Percentiles rank a stretch among this genome's conserved stretches.
These are phyloP conservation scores for Fragaria iinumae DNA, from an alignment of 306 rosid genomes.

Conservation along the genomic window DNA sequence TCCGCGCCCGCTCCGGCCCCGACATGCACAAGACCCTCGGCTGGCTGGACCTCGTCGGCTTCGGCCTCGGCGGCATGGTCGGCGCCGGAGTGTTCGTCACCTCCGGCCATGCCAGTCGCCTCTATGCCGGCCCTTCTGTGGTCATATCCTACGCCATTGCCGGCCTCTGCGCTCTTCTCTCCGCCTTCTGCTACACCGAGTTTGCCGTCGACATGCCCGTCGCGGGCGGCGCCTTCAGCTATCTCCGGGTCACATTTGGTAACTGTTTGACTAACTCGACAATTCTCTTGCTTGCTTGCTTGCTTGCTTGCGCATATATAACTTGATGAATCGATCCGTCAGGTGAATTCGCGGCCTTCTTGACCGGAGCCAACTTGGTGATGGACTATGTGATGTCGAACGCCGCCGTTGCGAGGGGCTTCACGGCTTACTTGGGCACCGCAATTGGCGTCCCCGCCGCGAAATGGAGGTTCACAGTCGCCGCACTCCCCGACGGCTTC, in stretches of 20 bases:
- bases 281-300: too few relatives aligned
- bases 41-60: slow-evolving; percentile 71
- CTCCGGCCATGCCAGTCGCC: slow-evolving; percentile 62
- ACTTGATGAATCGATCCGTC: too few relatives aligned
- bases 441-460: slow-evolving; percentile 65
- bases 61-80: slow-evolving; percentile 93
- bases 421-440: slow-evolving; percentile 62
- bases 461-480: slow-evolving; percentile 68
- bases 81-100: slow-evolving; percentile 93
- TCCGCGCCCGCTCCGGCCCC: slow-evolving; percentile 60
- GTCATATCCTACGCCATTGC: slow-evolving; percentile 92
- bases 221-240: slow-evolving; percentile 98
- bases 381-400: slow-evolving; percentile 97
- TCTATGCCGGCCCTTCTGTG: slow-evolving; percentile 69
- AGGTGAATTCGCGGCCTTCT: slow-evolving; percentile 88
- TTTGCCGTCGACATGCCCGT: slow-evolving; percentile 96
- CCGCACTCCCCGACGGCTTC: slow-evolving; percentile 62
- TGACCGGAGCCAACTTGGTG: slow-evolving; percentile 80
- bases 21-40: slow-evolving; percentile 68
- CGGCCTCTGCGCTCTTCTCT: slow-evolving; percentile 84
- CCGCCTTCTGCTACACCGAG: slow-evolving; percentile 96
- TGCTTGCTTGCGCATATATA: too few relatives aligned
- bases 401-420: slow-evolving; percentile 80
- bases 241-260: slow-evolving; percentile 92
- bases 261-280: not conserved